A percentile compares a stretch with the other conserved stretches of the same genome.
Conservation (phyloP, 495 filamentous ascomycete species). For the Pseudevernia furfuracea region DNA sequence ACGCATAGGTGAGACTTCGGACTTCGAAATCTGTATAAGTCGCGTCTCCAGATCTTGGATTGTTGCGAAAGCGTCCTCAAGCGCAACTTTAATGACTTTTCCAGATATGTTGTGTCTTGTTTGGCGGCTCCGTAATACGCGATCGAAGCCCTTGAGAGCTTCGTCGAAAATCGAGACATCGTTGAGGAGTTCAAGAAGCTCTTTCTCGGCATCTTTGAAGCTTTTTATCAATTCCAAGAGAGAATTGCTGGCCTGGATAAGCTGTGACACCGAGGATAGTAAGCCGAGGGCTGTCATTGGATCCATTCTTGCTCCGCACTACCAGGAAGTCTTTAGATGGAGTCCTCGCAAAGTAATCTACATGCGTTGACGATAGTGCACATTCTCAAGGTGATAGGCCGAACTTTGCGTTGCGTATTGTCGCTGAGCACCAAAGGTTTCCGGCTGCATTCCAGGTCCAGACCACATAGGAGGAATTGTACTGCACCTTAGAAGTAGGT, state of each 20-base stretch:
- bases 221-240: background rate
- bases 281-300: conserved; percentile 19
- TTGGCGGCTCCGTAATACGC: conserved; percentile 19
- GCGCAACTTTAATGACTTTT: conserved; percentile 11
- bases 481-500: background rate
- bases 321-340: background rate
- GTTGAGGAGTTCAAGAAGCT: conserved; percentile 11
- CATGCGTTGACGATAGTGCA: background rate
- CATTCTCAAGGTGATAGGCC: background rate
- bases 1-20: conserved; percentile 13
- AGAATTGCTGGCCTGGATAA: conserved; percentile 12
- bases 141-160: conserved; percentile 20
- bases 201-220: conserved; percentile 17
- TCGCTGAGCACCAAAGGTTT: background rate
- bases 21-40: conserved; percentile 11
- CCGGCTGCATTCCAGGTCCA: background rate
- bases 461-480: background rate
- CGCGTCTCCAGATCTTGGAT: conserved; percentile 9
- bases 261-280: conserved; percentile 11
- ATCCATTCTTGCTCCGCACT: conserved; percentile 15
- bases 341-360: background rate
- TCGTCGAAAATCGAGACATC: conserved; percentile 14
- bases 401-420: background rate
- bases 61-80: conserved; percentile 12
- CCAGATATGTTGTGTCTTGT: conserved; percentile 19